Conservation (phyloP, 768 basidiomycete genomes). For the Chalciporus chontae region DNA sequence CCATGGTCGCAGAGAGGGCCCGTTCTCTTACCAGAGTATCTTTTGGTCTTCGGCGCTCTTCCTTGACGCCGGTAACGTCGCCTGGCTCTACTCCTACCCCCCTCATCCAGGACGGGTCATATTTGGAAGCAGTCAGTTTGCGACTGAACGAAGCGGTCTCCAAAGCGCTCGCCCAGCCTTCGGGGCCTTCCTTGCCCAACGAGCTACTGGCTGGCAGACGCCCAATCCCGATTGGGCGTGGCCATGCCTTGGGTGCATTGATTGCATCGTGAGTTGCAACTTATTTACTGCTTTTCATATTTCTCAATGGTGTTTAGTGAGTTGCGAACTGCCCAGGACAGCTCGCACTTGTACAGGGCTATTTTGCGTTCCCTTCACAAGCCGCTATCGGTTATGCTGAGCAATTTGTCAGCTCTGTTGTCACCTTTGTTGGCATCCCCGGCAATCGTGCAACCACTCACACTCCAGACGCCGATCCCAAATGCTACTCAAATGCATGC, state of each 20-base stretch:
- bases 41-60: slow-evolving; percentile 56
- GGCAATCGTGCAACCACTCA: slow-evolving; percentile 53
- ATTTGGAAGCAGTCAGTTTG: slow-evolving; percentile 70
- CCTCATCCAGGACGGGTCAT: slow-evolving; percentile 74
- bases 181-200: slow-evolving; percentile 44
- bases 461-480: slow-evolving; percentile 46
- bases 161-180: slow-evolving; percentile 65
- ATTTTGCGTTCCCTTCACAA: slow-evolving; percentile 71
- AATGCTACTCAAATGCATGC: slow-evolving; percentile 73
- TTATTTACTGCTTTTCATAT: slow-evolving; percentile 9
- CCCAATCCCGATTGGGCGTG: slow-evolving; percentile 73
- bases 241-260: slow-evolving; percentile 58
- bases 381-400: slow-evolving; percentile 71
- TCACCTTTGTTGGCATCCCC: slow-evolving; percentile 64
- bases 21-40: slow-evolving; percentile 58
- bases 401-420: slow-evolving; percentile 64
- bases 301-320: slow-evolving; percentile 45
- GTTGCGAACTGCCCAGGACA: slow-evolving; percentile 59
- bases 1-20: slow-evolving; percentile 39
- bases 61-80: slow-evolving; percentile 34
- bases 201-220: slow-evolving; percentile 65
- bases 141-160: slow-evolving; percentile 82
- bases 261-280: slow-evolving; percentile 61
- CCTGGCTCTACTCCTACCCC: slow-evolving; percentile 33
- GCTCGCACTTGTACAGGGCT: slow-evolving; percentile 62